These are phyloP conservation scores for Gnetum montanum DNA, from an alignment of 75 land plant species.

Conservation along the genomic window DNA sequence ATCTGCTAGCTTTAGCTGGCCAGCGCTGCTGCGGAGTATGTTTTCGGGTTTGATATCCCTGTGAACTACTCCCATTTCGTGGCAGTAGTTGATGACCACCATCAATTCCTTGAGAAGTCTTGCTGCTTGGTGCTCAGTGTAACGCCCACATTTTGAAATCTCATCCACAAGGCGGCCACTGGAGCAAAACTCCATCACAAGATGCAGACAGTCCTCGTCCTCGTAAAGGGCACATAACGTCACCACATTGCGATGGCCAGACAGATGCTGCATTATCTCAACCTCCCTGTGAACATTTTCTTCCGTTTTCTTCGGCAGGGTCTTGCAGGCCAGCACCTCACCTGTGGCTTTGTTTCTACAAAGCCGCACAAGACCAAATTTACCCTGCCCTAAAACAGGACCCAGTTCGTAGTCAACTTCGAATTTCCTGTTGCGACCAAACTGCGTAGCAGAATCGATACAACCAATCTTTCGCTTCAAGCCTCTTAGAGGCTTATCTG, in stretches of 20 bases:
- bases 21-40: constrained; percentile 42
- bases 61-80: constrained; percentile 78
- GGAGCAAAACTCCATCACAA: constrained; percentile 85
- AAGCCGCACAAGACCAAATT: constrained; percentile 60
- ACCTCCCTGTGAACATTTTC: constrained; percentile 73
- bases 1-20: constrained; percentile 68
- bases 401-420: constrained; percentile 35
- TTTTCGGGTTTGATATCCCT: constrained; percentile 84
- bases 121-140: constrained; percentile 60
- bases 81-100: constrained; percentile 60
- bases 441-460: constrained; percentile 30
- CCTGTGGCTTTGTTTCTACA: constrained; percentile 37
- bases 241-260: constrained; percentile 79
- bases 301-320: constrained; percentile 49
- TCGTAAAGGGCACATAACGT: constrained; percentile 70
- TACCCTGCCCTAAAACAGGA: constrained; percentile 49
- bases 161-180: constrained; percentile 69
- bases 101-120: constrained; percentile 49
- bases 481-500: constrained; percentile 31
- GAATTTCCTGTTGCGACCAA: constrained; percentile 40
- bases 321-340: constrained; percentile 70
- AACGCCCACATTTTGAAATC: constrained; percentile 44
- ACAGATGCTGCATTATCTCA: constrained; percentile 90
- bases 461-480: constrained; percentile 56
- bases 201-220: constrained; percentile 58